Conservation (phyloP, 495 filamentous ascomycete genomes). For the Cryomyces minteri region DNA sequence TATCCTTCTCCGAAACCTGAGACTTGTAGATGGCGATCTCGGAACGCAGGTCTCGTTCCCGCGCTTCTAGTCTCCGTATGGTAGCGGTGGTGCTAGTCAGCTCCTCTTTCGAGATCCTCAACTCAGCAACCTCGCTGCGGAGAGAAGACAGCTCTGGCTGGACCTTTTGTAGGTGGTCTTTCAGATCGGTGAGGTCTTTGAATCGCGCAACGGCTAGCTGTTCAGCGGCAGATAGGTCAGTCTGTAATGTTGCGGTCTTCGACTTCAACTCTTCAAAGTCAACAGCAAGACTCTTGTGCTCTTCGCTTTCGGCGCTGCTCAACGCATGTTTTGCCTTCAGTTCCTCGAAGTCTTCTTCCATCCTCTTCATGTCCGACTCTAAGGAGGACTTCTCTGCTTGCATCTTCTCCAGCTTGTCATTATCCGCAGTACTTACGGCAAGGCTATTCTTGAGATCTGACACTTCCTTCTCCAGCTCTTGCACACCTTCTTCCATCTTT, state of each 20-base stretch:
- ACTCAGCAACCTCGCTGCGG: conserved; percentile 51
- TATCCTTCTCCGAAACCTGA: conserved; percentile 49
- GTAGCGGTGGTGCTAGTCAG: conserved; percentile 48
- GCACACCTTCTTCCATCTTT: conserved; percentile 13
- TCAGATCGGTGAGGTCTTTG: conserved; percentile 67
- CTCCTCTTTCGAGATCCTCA: conserved; percentile 55
- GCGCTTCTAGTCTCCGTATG: conserved; percentile 53
- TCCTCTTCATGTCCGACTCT: conserved; percentile 8
- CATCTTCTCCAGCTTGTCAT: conserved; percentile 35
- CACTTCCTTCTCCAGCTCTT: conserved; percentile 39
- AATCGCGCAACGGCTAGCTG: conserved; percentile 71
- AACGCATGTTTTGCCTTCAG: conserved; percentile 34
- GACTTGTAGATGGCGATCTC: conserved; percentile 54
- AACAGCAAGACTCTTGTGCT: conserved; percentile 38
- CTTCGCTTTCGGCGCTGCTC: conserved; percentile 30
- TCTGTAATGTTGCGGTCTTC: conserved; percentile 50
- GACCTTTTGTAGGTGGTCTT: conserved; percentile 59
- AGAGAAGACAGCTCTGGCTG: conserved; percentile 70
- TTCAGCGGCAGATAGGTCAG: conserved; percentile 70
- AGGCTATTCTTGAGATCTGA: conserved; percentile 19
- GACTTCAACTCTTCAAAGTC: conserved; percentile 62
- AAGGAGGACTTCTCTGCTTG: conserved; percentile 22
- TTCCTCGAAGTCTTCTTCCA: conserved; percentile 21
- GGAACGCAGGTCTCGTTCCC: conserved; percentile 59
- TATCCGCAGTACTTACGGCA: not conserved